These are phyloP conservation scores for Aspergillus unguis DNA, from an alignment of 2,329 filamentous ascomycete genomes.

Conservation along the genomic window DNA sequence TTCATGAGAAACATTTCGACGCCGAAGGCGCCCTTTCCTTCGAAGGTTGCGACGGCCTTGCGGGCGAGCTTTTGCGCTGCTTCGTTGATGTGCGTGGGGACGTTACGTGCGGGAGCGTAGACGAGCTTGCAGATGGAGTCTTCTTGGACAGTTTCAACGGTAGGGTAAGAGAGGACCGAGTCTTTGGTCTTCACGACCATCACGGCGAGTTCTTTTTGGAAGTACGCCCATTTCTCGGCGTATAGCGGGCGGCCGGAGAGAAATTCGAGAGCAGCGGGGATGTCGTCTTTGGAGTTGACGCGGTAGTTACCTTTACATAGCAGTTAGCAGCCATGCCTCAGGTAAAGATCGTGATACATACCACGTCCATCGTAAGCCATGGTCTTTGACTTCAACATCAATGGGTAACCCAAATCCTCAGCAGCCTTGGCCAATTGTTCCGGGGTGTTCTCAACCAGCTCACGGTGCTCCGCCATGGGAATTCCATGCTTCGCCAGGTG, in stretches of 20 bases:
- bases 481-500: slow-evolving; percentile 67
- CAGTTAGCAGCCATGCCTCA: neutral
- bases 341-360: slow-evolving; percentile 36
- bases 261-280: slow-evolving; percentile 64
- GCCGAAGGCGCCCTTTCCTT: slow-evolving; percentile 89
- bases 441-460: slow-evolving; percentile 58
- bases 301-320: slow-evolving; percentile 60
- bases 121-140: slow-evolving; percentile 93
- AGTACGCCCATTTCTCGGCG: slow-evolving; percentile 84
- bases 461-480: slow-evolving; percentile 67
- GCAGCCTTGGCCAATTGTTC: slow-evolving; percentile 63
- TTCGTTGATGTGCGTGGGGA: slow-evolving; percentile 58
- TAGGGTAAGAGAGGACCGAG: slow-evolving; percentile 70
- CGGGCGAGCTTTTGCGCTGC: slow-evolving; percentile 73
- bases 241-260: slow-evolving; percentile 72
- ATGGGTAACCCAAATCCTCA: slow-evolving; percentile 69
- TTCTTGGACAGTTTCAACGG: slow-evolving; percentile 91
- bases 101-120: slow-evolving; percentile 75
- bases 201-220: slow-evolving; percentile 82
- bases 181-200: slow-evolving; percentile 93
- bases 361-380: slow-evolving; percentile 90
- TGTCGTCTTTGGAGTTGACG: slow-evolving; percentile 57
- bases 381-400: slow-evolving; percentile 88
- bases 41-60: slow-evolving; percentile 73
- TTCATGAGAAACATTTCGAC: slow-evolving; percentile 91